Evolutionary conservation across 495 filamentous ascomycete species (phyloP).

Genomic region (Aspergillus bridgeri): DNA sequence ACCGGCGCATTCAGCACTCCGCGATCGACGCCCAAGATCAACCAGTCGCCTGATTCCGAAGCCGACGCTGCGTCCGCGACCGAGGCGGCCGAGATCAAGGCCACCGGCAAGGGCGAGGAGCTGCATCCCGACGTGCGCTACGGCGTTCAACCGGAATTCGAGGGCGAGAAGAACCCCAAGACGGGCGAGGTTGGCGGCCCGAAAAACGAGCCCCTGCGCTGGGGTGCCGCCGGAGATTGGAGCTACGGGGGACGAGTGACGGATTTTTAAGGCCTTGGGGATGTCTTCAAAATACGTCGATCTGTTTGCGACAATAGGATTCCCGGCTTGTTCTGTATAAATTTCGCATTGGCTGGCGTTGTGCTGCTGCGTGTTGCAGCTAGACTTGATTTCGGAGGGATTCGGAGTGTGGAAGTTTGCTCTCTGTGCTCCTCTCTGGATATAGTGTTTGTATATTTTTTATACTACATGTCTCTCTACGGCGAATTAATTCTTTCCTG

Average conservation of each 20-base stretch:
- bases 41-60: slow-evolving; percentile 41
- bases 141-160: slow-evolving; percentile 86
- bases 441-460: too few species aligned
- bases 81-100: slow-evolving; percentile 37
- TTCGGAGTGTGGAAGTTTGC: not conserved
- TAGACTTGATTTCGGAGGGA: not conserved
- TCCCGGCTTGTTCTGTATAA: not conserved
- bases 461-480: too few species aligned
- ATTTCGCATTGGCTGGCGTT: not conserved
- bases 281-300: too few species aligned
- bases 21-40: slow-evolving; percentile 34
- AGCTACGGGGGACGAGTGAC: slow-evolving; percentile 95
- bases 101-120: slow-evolving; percentile 54
- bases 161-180: slow-evolving; percentile 87
- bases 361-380: not conserved
- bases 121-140: slow-evolving; percentile 66
- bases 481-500: too few species aligned
- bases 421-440: too few species aligned
- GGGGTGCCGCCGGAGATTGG: slow-evolving; percentile 82
- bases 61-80: slow-evolving; percentile 13
- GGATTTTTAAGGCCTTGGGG: too few species aligned
- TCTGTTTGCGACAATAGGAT: not conserved
- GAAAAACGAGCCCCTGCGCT: slow-evolving; percentile 94
- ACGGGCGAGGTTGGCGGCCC: slow-evolving; percentile 97
- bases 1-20: slow-evolving; percentile 73